phyloP scores from a whole-genome alignment of 352 stramenopile genomes.

The Globisporangium irregulare region DNA sequence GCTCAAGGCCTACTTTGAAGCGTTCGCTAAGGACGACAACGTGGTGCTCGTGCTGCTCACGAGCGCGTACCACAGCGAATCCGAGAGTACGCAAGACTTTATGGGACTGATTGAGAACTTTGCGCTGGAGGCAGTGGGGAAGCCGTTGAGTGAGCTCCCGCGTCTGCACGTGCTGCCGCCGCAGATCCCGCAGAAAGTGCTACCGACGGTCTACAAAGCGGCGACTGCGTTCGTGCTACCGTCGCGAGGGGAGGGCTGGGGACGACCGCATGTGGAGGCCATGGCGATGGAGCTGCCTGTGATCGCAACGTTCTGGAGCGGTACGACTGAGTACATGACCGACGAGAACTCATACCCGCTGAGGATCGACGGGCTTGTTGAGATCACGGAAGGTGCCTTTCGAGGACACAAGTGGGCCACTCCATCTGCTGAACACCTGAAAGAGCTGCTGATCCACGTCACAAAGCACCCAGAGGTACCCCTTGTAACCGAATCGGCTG shows the following conservation, averaged over 20 bases:
- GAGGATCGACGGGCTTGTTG: constrained; percentile 70
- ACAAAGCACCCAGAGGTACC: constrained; percentile 52
- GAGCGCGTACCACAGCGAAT: constrained; percentile 77
- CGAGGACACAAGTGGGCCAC: constrained; percentile 84
- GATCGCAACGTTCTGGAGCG: constrained; percentile 92
- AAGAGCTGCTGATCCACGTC: constrained; percentile 59
- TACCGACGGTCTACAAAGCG: constrained; percentile 73
- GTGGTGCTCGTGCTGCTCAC: constrained; percentile 86
- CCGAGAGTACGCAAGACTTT: constrained; percentile 47
- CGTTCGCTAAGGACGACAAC: constrained; percentile 56
- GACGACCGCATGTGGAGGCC: constrained; percentile 90
- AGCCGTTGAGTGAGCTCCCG: constrained; percentile 47
- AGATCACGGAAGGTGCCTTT: constrained; percentile 81
- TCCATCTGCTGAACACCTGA: constrained; percentile 70
- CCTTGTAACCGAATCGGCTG: background rate
- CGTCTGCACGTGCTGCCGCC: constrained; percentile 61
- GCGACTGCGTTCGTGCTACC: constrained; percentile 88
- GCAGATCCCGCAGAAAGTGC: constrained; percentile 46
- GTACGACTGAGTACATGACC: constrained; percentile 88
- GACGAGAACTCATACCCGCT: constrained; percentile 84
- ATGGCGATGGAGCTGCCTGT: constrained; percentile 91
- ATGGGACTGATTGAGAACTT: constrained; percentile 56
- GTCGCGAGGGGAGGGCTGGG: constrained; percentile 92
- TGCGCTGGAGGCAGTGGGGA: constrained; percentile 36
- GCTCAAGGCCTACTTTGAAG: constrained; percentile 78